A percentile compares a stretch with the other conserved stretches of the same genome.
Conservation (phyloP, 768 basidiomycete species). For the Nidularia sp. region DNA sequence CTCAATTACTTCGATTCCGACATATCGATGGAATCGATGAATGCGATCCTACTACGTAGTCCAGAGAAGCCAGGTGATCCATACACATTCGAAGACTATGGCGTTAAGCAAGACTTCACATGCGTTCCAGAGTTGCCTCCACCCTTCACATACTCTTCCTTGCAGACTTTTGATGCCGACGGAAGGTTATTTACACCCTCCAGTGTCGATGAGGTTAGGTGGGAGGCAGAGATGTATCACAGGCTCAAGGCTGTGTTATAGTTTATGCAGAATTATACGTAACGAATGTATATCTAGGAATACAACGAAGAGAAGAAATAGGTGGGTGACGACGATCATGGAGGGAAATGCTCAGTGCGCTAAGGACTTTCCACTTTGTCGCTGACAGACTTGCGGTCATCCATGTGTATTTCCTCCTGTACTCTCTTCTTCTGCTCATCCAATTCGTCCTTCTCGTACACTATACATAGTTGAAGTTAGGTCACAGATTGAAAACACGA, state of each 20-base stretch:
- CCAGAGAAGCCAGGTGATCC: conserved; percentile 31
- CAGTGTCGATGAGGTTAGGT: not conserved
- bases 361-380: not conserved
- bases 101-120: conserved; percentile 32
- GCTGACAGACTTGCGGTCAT: conserved; percentile 5
- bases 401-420: conserved; percentile 29
- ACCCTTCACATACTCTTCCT: conserved; percentile 10
- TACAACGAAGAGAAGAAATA: not conserved
- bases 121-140: conserved; percentile 17
- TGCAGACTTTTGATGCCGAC: conserved; percentile 1
- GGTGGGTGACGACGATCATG: not conserved
- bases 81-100: conserved; percentile 47
- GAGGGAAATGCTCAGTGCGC: not conserved
- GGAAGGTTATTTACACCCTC: not conserved
- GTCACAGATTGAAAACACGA: conserved; percentile 8
- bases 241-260: not conserved
- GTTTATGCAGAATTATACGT: too few relatives aligned
- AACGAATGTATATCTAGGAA: not conserved
- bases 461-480: conserved; percentile 12
- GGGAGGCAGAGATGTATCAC: not conserved
- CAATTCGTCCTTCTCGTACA: conserved; percentile 18
- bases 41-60: conserved; percentile 43
- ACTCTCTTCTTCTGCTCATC: conserved; percentile 30
- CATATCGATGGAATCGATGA: conserved; percentile 52
- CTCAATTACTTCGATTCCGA: conserved; percentile 67